phyloP scores from a whole-genome alignment of 208 protist genomes.

The Leishmania guyanensis region DNA sequence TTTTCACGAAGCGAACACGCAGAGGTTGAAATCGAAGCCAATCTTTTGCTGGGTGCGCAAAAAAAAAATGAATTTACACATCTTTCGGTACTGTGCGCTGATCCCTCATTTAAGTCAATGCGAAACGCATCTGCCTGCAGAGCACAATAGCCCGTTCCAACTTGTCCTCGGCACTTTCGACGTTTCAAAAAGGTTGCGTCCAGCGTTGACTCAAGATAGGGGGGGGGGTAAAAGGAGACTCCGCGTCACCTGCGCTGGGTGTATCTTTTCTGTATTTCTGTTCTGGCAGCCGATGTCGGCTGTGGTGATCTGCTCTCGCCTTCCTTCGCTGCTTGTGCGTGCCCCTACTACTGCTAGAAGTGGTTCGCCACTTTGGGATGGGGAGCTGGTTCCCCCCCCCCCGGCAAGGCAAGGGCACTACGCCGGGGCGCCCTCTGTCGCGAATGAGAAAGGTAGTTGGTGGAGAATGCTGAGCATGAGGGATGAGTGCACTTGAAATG shows the following conservation, averaged over 20 bases:
- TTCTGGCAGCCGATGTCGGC: neutral
- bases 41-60: neutral
- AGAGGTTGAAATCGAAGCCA: neutral
- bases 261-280: neutral
- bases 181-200: neutral
- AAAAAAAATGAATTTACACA: neutral
- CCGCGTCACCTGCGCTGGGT: neutral
- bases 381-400: too few relatives aligned
- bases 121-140: neutral
- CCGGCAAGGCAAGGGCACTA: too few relatives aligned
- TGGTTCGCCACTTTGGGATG: neutral
- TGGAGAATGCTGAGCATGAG: neutral
- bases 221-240: neutral
- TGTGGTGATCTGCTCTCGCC: neutral
- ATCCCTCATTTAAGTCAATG: neutral
- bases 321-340: too few relatives aligned
- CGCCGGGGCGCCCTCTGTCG: too few relatives aligned
- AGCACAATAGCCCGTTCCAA: neutral
- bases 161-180: neutral
- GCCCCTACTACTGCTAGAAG: neutral
- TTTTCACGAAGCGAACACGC: neutral
- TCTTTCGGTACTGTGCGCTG: too few relatives aligned
- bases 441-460: too few relatives aligned
- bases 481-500: neutral
- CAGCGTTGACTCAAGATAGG: neutral